These are phyloP conservation scores for Ceratocystis albifundus DNA, from an alignment of 2,329 filamentous ascomycete species.

Conservation along the genomic window DNA sequence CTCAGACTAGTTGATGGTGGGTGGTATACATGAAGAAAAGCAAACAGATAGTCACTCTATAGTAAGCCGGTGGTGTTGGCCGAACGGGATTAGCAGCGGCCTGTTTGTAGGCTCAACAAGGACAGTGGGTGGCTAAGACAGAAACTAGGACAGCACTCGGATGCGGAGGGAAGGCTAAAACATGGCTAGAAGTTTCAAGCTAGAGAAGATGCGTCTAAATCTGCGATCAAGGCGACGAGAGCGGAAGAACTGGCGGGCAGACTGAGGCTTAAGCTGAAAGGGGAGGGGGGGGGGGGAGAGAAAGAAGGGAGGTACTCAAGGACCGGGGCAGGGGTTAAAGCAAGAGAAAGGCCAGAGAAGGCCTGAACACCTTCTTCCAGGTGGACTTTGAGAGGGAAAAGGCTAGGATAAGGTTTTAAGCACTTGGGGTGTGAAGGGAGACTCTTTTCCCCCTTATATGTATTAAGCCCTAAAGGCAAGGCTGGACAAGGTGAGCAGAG, in stretches of 20 bases:
- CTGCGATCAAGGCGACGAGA: background rate
- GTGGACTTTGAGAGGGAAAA: background rate
- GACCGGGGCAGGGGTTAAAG: background rate
- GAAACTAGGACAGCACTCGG: background rate
- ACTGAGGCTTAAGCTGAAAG: background rate
- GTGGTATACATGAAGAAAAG: background rate
- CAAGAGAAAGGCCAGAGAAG: background rate
- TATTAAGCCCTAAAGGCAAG: no score
- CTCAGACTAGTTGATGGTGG: background rate
- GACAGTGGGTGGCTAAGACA: background rate
- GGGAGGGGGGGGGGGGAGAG: no score
- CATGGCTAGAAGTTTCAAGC: slow-evolving; percentile 1
- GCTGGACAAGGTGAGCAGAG: background rate
- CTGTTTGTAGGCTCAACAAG: no score
- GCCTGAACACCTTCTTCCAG: background rate
- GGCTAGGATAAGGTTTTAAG: background rate
- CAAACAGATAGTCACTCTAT: background rate
- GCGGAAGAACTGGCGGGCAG: slow-evolving; percentile 1
- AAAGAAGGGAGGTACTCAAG: background rate
- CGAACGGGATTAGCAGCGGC: no score
- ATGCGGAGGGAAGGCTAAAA: background rate
- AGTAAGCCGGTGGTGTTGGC: background rate
- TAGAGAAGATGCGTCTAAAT: slow-evolving; percentile 5
- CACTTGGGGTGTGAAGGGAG: no score
- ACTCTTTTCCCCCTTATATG: no score